A percentile compares a stretch with the other conserved stretches of the same genome.
Conservation (phyloP, 805 yeast species). For the Cyberlindnera amylophila region DNA sequence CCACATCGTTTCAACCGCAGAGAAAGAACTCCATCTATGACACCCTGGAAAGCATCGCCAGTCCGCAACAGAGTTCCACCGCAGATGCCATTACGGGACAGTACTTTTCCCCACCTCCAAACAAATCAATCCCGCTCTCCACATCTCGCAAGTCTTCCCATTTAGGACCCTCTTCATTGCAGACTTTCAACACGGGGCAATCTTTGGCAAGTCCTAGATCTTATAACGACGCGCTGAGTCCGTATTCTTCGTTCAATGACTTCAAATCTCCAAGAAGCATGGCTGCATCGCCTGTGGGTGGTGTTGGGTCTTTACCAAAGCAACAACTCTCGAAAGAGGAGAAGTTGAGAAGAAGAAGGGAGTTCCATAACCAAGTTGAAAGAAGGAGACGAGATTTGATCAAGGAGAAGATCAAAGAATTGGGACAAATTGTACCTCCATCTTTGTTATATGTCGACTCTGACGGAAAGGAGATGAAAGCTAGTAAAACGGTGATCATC, state of each 20-base stretch:
- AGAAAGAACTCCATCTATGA: conserved; percentile 25
- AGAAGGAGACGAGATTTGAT: conserved; percentile 87
- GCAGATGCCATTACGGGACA: conserved; percentile 15
- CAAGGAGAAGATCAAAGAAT: conserved; percentile 81
- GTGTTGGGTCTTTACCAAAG: conserved; percentile 28
- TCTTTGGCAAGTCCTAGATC: conserved; percentile 17
- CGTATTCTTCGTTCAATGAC: conserved; percentile 27
- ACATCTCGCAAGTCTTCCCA: conserved; percentile 8
- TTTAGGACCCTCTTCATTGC: conserved; percentile 8
- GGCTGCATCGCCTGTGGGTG: conserved; percentile 28
- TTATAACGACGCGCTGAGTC: conserved; percentile 25
- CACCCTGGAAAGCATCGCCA: conserved; percentile 22
- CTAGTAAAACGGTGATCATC: conserved; percentile 78
- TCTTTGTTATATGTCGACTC: conserved; percentile 45
- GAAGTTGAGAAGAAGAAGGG: conserved; percentile 72
- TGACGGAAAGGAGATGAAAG: conserved; percentile 62
- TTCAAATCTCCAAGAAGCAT: conserved; percentile 31
- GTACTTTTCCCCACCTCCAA: conserved; percentile 26
- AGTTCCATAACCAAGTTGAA: conserved; percentile 92
- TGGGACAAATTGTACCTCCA: conserved; percentile 80
- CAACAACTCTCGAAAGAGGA: conserved; percentile 53
- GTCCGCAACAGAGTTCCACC: conserved; percentile 14
- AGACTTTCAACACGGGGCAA: conserved; percentile 7
- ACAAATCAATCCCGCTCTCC: conserved; percentile 15
- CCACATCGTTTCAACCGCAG: conserved; percentile 21